Evolutionary conservation across 352 stramenopile genomes (phyloP).

Genomic region (Nothophytophthora sp.): DNA sequence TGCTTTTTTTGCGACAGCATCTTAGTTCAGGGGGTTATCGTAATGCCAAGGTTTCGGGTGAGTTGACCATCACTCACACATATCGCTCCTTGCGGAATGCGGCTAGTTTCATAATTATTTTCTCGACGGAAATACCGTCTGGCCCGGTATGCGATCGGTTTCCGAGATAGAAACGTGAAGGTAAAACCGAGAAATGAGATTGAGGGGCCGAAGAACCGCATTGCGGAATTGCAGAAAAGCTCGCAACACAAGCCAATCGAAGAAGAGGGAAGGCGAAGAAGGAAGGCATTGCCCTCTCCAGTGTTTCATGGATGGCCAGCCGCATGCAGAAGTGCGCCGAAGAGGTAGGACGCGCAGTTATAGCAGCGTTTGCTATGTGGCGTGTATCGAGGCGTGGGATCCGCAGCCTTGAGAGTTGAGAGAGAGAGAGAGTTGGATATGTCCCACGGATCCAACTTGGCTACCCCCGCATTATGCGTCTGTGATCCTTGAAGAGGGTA

Average conservation of each 20-base stretch:
- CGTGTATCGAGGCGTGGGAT: background rate
- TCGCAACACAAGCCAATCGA: constrained; percentile 6
- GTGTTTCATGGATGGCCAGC: constrained; percentile 36
- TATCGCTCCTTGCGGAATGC: no score
- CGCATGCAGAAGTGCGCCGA: constrained; percentile 18
- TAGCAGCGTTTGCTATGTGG: no score
- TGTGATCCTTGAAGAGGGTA: no score
- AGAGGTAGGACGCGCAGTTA: constrained; percentile 20
- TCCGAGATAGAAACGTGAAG: no score
- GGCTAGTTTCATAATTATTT: no score
- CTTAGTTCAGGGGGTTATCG: no score
- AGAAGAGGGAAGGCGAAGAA: background rate
- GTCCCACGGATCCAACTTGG: constrained; percentile 11
- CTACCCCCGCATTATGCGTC: no score
- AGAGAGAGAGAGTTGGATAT: no score
- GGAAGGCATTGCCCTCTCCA: background rate
- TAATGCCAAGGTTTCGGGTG: no score
- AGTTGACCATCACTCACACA: no score
- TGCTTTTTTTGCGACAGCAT: background rate
- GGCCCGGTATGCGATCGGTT: no score
- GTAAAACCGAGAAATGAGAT: constrained; percentile 13
- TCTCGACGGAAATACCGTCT: no score
- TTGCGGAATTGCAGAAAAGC: background rate
- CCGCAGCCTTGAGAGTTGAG: background rate
- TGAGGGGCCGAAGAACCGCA: background rate